Conservation (phyloP, 2,329 filamentous ascomycete genomes). For the Fusarium fujikuroi region DNA sequence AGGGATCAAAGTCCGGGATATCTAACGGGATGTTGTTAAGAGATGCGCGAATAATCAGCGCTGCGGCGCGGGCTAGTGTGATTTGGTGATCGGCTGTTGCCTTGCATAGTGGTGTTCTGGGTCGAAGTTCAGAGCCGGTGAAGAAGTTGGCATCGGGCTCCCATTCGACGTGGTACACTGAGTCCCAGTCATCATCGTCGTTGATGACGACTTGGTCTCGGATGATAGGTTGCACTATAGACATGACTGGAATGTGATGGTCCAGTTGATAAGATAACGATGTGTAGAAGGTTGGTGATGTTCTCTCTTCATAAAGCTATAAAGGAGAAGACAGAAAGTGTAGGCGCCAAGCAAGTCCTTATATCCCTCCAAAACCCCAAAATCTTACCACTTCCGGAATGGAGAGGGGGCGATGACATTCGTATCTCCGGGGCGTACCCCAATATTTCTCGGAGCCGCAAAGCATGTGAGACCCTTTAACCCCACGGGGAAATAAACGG, state of each 20-base stretch:
- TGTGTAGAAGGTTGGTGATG: accelerated
- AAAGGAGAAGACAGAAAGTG: accelerated
- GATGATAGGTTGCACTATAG: constrained; percentile 10
- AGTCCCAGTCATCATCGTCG: constrained; percentile 7
- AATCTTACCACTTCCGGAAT: constrained; percentile 5
- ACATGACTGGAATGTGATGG: neutral
- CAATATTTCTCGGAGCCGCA: constrained; percentile 22
- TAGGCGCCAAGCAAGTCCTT: neutral
- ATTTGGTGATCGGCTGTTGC: constrained; percentile 11
- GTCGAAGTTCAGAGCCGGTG: neutral
- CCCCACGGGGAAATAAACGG: constrained; percentile 19
- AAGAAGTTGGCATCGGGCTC: constrained; percentile 18
- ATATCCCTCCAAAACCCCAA: neutral
- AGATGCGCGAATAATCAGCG: constrained; percentile 18
- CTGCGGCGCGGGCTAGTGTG: constrained; percentile 12
- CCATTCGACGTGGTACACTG: constrained; percentile 14
- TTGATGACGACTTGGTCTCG: neutral
- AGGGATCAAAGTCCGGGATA: constrained; percentile 3
- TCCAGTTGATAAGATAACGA: neutral
- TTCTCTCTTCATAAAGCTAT: no score
- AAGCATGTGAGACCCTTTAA: constrained; percentile 12
- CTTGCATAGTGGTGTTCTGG: neutral
- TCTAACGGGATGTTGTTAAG: constrained; percentile 17
- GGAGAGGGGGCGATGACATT: neutral
- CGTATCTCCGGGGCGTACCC: constrained; percentile 5